Percentiles rank a stretch among this genome's conserved stretches.
Evolutionary conservation across 2,329 filamentous ascomycete species (phyloP).

Genomic region (Fusarium robinianum): DNA sequence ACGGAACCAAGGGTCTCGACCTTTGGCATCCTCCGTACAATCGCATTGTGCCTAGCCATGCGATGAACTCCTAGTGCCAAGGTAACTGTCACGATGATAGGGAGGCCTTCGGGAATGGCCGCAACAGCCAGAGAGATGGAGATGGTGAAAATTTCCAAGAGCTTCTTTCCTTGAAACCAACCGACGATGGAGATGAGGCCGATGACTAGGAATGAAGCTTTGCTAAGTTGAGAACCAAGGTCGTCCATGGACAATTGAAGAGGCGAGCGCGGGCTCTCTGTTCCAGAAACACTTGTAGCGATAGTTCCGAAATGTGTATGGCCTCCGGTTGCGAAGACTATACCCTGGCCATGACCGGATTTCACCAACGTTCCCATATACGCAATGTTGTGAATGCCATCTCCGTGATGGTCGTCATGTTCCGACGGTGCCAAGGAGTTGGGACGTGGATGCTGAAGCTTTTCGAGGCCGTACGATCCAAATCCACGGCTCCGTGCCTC

Average conservation of each 20-base stretch:
- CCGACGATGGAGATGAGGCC: slow-evolving; percentile 90
- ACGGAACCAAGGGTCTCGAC: slow-evolving; percentile 98
- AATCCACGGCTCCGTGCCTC: slow-evolving; percentile 54
- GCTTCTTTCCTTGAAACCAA: slow-evolving; percentile 82
- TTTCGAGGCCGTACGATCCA: slow-evolving; percentile 36
- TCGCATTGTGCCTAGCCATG: slow-evolving; percentile 94
- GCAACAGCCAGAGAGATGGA: slow-evolving; percentile 96
- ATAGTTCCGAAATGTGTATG: slow-evolving; percentile 96
- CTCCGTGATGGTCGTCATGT: slow-evolving; percentile 65
- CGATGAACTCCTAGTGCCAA: slow-evolving; percentile 91
- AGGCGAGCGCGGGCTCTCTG: slow-evolving; percentile 92
- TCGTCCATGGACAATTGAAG: slow-evolving; percentile 96
- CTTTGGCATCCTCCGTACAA: slow-evolving; percentile 92
- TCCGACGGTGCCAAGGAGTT: slow-evolving; percentile 52
- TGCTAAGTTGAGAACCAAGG: slow-evolving; percentile 94
- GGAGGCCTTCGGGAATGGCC: slow-evolving; percentile 92
- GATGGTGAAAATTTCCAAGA: slow-evolving; percentile 96
- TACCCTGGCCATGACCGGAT: slow-evolving; percentile 91
- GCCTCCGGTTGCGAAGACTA: slow-evolving; percentile 95
- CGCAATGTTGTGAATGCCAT: slow-evolving; percentile 85
- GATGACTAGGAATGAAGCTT: slow-evolving; percentile 94
- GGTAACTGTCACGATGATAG: slow-evolving; percentile 98
- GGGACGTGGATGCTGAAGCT: slow-evolving; percentile 39
- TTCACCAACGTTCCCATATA: slow-evolving; percentile 98
- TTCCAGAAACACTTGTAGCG: slow-evolving; percentile 89